Conservation (phyloP, 2,329 filamentous ascomycete genomes). For the Fusarium ramigenum region DNA sequence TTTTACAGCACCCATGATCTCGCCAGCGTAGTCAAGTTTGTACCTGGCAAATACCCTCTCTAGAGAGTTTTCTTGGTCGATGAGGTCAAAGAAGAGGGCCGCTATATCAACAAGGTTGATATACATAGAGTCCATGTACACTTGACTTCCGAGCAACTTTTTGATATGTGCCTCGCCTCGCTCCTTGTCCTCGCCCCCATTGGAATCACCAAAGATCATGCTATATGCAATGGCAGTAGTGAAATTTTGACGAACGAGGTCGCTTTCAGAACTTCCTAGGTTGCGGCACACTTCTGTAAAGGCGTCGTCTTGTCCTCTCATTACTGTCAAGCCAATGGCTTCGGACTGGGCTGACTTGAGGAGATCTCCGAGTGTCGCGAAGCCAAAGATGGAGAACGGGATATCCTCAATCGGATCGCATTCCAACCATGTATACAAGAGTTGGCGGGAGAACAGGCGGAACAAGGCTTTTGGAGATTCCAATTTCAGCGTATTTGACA, state of each 20-base stretch:
- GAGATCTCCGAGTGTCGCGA: slow-evolving; percentile 73
- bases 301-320: slow-evolving; percentile 77
- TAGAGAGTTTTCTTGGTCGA: slow-evolving; percentile 79
- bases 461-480: slow-evolving; percentile 77
- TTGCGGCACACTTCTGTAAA: slow-evolving; percentile 67
- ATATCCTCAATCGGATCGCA: slow-evolving; percentile 73
- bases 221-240: slow-evolving; percentile 84
- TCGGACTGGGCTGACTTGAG: slow-evolving; percentile 78
- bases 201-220: slow-evolving; percentile 67
- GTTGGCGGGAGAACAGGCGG: slow-evolving; percentile 83
- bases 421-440: slow-evolving; percentile 91
- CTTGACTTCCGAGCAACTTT: slow-evolving; percentile 72
- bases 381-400: slow-evolving; percentile 88
- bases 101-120: slow-evolving; percentile 80
- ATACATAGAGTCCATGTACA: slow-evolving; percentile 70
- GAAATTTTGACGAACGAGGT: slow-evolving; percentile 75
- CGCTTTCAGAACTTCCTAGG: slow-evolving; percentile 62
- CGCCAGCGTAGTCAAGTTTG: slow-evolving; percentile 67
- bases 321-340: slow-evolving; percentile 80
- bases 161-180: slow-evolving; percentile 74
- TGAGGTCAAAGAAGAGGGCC: slow-evolving; percentile 77
- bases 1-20: slow-evolving; percentile 75
- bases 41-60: slow-evolving; percentile 73
- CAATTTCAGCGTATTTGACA: slow-evolving; percentile 73
- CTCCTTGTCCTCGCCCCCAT: slow-evolving; percentile 48